Base-by-base conservation (phyloP, 495 filamentous ascomycete species). In the Aspergillus nidulans region DNA sequence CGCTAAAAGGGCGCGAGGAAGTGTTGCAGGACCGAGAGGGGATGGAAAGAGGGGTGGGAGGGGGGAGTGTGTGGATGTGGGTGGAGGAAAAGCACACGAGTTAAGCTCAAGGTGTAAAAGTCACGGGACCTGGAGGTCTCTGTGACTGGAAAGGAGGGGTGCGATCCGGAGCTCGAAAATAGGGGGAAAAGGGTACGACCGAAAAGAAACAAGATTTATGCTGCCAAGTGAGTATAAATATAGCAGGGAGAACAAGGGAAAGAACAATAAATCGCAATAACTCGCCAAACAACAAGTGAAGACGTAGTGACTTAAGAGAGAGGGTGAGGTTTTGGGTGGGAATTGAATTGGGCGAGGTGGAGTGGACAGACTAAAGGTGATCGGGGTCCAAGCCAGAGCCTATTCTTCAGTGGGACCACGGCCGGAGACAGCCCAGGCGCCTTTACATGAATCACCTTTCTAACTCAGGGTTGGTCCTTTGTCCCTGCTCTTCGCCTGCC, bases 1-100 rank as follows among this genome's bases (percentile, higher is more conserved):
- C 66, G 68, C 66, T 41, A 55, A 60, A 21, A 50, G 48, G 52
- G 53, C 52, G 23, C 25, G 49, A 56, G 53, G 58, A 49, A 26
- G 44, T 30, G 52, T 46, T 26, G 49, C 24, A 52, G 47, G 52
- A 41, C 51, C 23, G 19, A 41, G 55, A 58, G 52, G 50, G 46
- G 28, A 30, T n/a, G 28, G 45, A 48, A 45, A 53, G 54, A 59
- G 57, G 62, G 56, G 61, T 38, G 46, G 49, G 53, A 40, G 44
- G 53, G 45, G 40, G 28, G 55, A 28, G 44, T 45, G 49, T 53
- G 25, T 45, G 36, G 32, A 57, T 45, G 30, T 34, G 30, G 30
- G 30, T 34, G 30, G 45, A 48, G 49, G 38, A 58, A 42, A 48
- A 53, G 54, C 52, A 52, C 39, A 46, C 15, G 58, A 56, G 47